Conservation (phyloP, 176 grass and related monocot species). For the Musa schizocarpa region DNA sequence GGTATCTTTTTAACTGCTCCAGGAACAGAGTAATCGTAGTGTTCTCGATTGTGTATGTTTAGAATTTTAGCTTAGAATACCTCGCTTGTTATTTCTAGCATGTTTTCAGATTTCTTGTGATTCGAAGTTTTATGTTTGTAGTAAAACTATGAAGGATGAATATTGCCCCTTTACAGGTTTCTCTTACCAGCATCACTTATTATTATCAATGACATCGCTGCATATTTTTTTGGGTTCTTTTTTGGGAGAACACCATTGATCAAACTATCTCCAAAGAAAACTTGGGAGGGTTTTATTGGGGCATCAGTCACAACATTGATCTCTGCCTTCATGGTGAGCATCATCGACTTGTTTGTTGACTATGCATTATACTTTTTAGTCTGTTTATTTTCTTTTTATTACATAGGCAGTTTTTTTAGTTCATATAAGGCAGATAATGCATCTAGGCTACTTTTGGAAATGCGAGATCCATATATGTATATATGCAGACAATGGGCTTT, state of each 20-base stretch:
- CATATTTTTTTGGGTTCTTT: slow-evolving; percentile 98
- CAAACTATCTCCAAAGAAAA: slow-evolving; percentile 98
- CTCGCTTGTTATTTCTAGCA: neutral
- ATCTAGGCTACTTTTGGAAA: neutral
- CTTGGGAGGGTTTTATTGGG: slow-evolving; percentile 99
- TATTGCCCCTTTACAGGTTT: slow-evolving; percentile 54
- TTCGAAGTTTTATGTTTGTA: neutral
- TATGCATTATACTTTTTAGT: neutral
- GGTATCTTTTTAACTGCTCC: too few species aligned
- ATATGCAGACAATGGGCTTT: neutral
- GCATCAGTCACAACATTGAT: slow-evolving; percentile 91
- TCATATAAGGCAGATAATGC: neutral
- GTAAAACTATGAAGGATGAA: neutral
- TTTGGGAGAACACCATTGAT: slow-evolving; percentile 94
- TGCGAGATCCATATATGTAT: neutral
- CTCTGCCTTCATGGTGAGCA: slow-evolving; percentile 82
- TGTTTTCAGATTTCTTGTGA: neutral
- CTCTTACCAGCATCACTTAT: slow-evolving; percentile 95
- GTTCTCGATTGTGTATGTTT: too few species aligned
- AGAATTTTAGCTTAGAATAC: neutral
- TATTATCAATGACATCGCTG: slow-evolving; percentile 89
- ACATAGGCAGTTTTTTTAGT: neutral
- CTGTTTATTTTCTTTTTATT: neutral
- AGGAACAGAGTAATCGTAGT: too few species aligned
- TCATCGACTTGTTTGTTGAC: neutral